Percentiles rank a stretch among this genome's conserved stretches.
Conservation (phyloP, 2,329 filamentous ascomycete species). For the Diplodia mutila region DNA sequence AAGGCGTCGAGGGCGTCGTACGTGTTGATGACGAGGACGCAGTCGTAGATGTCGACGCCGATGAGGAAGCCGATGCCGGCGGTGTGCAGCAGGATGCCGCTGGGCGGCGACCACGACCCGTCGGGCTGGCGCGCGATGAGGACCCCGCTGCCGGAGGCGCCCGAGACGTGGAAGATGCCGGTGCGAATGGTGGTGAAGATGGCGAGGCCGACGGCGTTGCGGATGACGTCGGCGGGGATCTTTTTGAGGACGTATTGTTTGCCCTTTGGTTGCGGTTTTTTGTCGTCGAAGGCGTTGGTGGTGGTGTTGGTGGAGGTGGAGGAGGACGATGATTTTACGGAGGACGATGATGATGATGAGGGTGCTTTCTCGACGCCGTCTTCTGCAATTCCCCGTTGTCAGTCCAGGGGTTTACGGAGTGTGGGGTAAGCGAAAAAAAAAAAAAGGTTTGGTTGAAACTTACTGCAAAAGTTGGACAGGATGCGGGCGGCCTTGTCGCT, state of each 20-base stretch:
- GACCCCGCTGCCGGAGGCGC: constrained; percentile 86
- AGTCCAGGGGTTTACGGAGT: too few species aligned
- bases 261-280: constrained; percentile 56
- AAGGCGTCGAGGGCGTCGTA: constrained; percentile 82
- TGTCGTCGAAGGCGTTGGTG: constrained; percentile 41
- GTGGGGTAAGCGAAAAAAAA: too few species aligned
- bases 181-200: constrained; percentile 97
- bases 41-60: constrained; percentile 94
- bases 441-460: constrained; percentile 39
- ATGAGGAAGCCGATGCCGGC: constrained; percentile 85
- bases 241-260: constrained; percentile 73
- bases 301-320: constrained; percentile 44
- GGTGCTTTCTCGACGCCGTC: constrained; percentile 69
- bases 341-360: constrained; percentile 47
- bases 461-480: constrained; percentile 86
- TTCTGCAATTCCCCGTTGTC: constrained; percentile 44
- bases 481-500: constrained; percentile 91
- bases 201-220: constrained; percentile 85
- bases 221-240: constrained; percentile 76
- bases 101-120: constrained; percentile 88
- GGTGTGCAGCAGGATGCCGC: constrained; percentile 87
- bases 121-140: constrained; percentile 82
- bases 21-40: constrained; percentile 89
- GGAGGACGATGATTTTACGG: too few species aligned
- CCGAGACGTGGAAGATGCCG: constrained; percentile 80